Percentiles rank a stretch among this genome's conserved stretches.
phyloP scores from a whole-genome alignment of 2,329 filamentous ascomycete species.

The Trichoderma asperellum region DNA sequence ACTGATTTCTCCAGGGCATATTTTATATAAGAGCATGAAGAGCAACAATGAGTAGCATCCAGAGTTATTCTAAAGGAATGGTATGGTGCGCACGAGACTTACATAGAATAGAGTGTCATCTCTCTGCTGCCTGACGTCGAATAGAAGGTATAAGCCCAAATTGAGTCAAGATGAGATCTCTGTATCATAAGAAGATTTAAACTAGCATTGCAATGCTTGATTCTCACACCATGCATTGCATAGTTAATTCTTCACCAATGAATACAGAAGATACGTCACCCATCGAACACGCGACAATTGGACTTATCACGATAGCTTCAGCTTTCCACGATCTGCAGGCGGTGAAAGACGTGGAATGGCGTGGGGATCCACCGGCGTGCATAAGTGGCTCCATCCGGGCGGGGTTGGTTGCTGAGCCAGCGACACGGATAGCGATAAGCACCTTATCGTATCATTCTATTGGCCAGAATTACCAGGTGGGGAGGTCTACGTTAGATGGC shows the following conservation, averaged over 20 bases:
- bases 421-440: slow-evolving; percentile 38
- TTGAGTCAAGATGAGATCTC: neutral
- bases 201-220: neutral
- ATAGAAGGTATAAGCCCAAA: neutral
- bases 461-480: slow-evolving; percentile 32
- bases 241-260: neutral
- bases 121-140: no score
- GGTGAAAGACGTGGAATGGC: slow-evolving; percentile 9
- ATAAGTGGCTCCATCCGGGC: slow-evolving; percentile 43
- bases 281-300: neutral
- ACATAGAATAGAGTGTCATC: neutral
- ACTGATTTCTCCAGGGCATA: neutral
- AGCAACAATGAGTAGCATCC: neutral
- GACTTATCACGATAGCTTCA: neutral
- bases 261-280: neutral
- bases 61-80: no score
- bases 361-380: slow-evolving; percentile 14
- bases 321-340: slow-evolving; percentile 5
- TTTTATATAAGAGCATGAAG: neutral
- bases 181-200: neutral
- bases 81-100: neutral
- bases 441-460: slow-evolving; percentile 39
- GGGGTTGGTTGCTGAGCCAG: slow-evolving; percentile 43
- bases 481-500: slow-evolving; percentile 14
- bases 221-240: neutral